phyloP scores from a whole-genome alignment of 768 basidiomycete genomes.

The Epithele typhae region DNA sequence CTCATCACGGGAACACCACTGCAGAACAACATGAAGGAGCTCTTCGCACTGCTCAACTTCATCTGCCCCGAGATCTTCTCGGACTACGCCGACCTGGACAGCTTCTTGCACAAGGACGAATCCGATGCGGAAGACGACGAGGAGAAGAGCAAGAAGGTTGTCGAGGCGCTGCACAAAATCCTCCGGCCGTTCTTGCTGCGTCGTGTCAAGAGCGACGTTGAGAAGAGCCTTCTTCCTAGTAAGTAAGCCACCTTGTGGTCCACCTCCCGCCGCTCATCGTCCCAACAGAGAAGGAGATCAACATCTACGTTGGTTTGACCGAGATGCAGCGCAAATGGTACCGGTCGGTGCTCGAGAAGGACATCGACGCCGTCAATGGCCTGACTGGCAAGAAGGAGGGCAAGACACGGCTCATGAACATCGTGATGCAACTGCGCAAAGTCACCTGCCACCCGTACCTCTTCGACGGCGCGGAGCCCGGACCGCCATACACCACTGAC shows the following conservation, averaged over 20 bases:
- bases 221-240: slow-evolving; percentile 94
- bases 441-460: slow-evolving; percentile 90
- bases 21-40: slow-evolving; percentile 95
- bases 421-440: slow-evolving; percentile 97
- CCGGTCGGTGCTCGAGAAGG: slow-evolving; percentile 91
- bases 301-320: slow-evolving; percentile 94
- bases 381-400: slow-evolving; percentile 97
- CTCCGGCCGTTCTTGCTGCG: slow-evolving; percentile 90
- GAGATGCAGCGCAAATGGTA: slow-evolving; percentile 99
- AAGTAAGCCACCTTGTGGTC: no score
- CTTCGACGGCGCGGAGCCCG: slow-evolving; percentile 96
- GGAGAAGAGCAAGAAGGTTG: slow-evolving; percentile 86
- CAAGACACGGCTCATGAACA: slow-evolving; percentile 95
- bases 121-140: slow-evolving; percentile 62
- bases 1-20: slow-evolving; percentile 96
- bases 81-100: slow-evolving; percentile 86
- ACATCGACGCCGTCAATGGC: slow-evolving; percentile 97
- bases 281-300: slow-evolving; percentile 97
- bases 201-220: slow-evolving; percentile 94
- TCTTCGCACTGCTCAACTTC: slow-evolving; percentile 90
- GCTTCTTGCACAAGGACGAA: slow-evolving; percentile 89
- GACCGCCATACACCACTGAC: slow-evolving; percentile 97
- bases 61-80: slow-evolving; percentile 97
- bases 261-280: no score
- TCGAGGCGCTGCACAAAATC: slow-evolving; percentile 96